Conservation (phyloP, 305 asterid species). For the Plantago lanceolata region DNA sequence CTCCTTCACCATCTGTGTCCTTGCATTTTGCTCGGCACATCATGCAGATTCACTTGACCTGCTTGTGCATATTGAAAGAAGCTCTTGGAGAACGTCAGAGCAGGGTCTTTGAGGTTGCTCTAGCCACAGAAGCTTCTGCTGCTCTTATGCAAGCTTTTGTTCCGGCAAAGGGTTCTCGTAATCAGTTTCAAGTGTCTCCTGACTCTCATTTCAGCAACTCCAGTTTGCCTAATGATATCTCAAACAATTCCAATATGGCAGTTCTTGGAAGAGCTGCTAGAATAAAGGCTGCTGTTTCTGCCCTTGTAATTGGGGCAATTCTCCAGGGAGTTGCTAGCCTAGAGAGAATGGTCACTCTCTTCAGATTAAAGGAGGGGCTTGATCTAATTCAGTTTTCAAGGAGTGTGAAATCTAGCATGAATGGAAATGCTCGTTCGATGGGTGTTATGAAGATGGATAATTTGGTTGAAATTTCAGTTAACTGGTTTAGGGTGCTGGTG, state of each 20-base stretch:
- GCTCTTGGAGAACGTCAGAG: constrained; percentile 99
- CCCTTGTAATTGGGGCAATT: constrained; percentile 78
- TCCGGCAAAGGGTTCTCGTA: constrained; percentile 62
- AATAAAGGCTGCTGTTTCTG: constrained; percentile 72
- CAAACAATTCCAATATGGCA: constrained; percentile 44
- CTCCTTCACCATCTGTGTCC: constrained; percentile 48
- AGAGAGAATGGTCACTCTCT: constrained; percentile 84
- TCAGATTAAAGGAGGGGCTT: constrained; percentile 81
- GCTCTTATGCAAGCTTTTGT: constrained; percentile 64
- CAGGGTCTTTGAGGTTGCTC: constrained; percentile 94
- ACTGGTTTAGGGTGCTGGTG: constrained; percentile 98
- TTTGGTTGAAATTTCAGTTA: constrained; percentile 75
- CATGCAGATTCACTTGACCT: constrained; percentile 69
- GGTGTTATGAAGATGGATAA: constrained; percentile 65
- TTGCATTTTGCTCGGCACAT: constrained; percentile 59
- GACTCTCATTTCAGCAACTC: constrained; percentile 14
- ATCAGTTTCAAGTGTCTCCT: constrained; percentile 14
- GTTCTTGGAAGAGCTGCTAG: constrained; percentile 53
- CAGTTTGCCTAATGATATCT: constrained; percentile 44
- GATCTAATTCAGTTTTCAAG: constrained; percentile 75
- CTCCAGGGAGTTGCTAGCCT: constrained; percentile 88
- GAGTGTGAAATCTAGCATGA: constrained; percentile 66
- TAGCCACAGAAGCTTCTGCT: constrained; percentile 89
- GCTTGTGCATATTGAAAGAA: constrained; percentile 81
- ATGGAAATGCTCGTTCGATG: constrained; percentile 74